These are phyloP conservation scores for Vaccinium darrowii DNA, from an alignment of 148 eudicot species.

Conservation along the genomic window DNA sequence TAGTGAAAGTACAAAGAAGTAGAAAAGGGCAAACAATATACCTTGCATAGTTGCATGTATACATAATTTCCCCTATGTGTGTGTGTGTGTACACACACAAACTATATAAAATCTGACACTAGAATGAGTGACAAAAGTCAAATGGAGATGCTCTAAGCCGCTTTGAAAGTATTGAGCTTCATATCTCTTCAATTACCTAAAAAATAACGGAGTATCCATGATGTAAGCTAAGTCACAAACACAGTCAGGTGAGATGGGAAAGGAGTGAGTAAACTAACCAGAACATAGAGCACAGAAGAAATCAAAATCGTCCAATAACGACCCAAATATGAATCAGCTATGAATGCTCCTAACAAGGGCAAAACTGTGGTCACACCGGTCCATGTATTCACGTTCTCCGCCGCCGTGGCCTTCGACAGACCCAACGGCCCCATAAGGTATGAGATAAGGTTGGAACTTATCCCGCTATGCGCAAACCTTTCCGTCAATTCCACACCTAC, in stretches of 20 bases:
- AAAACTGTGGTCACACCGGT: slow-evolving; percentile 27
- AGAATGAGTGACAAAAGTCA: neutral
- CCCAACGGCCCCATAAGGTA: slow-evolving; percentile 27
- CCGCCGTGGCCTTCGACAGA: slow-evolving; percentile 58
- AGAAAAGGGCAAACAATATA: neutral
- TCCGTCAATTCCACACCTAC: slow-evolving; percentile 61
- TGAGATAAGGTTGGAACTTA: slow-evolving; percentile 46
- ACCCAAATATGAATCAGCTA: slow-evolving; percentile 57
- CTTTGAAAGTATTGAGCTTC: neutral
- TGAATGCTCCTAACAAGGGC: slow-evolving; percentile 54
- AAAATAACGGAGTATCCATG: neutral
- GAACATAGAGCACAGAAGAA: slow-evolving; percentile 45
- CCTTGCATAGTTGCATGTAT: neutral
- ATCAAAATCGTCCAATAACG: slow-evolving; percentile 48
- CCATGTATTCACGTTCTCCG: slow-evolving; percentile 57
- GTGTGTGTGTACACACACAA: too few relatives aligned
- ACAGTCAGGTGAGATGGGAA: neutral
- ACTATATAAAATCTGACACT: neutral
- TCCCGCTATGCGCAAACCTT: slow-evolving; percentile 57
- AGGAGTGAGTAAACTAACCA: slow-evolving; percentile 34
- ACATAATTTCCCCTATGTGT: neutral
- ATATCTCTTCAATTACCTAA: neutral
- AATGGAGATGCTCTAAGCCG: neutral
- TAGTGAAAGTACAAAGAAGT: neutral
- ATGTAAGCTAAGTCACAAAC: neutral